Base-by-base conservation (phyloP, 78 protist genomes). In the Guillardia theta region DNA sequence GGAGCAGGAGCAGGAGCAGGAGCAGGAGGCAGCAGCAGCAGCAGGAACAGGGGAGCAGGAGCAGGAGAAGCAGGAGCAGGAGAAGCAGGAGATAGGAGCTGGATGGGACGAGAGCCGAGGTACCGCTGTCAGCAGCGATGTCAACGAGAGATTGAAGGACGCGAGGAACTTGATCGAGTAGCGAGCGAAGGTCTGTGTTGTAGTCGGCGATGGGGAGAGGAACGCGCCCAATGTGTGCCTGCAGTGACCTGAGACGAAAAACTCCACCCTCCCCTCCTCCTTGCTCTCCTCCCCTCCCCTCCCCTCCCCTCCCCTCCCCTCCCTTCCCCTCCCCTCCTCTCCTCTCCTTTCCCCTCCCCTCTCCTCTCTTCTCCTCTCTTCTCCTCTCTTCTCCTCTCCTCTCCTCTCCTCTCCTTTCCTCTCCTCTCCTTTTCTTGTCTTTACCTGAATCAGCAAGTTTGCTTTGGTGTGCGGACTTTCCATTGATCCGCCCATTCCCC, bases 171-270 rank as follows among this genome's bases (percentile, higher is more conserved):
- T 98, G 98, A 92, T 99, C 99, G 48, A 99, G 95, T 0, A 98
- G 99, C 2, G 98, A 58, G 70, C 98, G 97, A 22, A 95, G 95
- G 97, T 99, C 99, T 76, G 99, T 98, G 33, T 30, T 33, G 92
- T 98, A 99, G 95, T 99, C 99, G 0, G 97, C 27, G 50, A 98
- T 97, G 50, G 99, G 99, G 24, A 99, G 93, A 47, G 96, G 27
- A 39, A 33, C 41, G 27, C 97, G 88, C 27, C 94, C 70, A 39
- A 98, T 96, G 94, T 98, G 99, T 37, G 99, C 98, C 94, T 98
- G 98, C 24, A 87, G 45, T n/a, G n/a, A n/a, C n/a, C n/a, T n/a
- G n/a, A n/a, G n/a, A n/a, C n/a, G n/a, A n/a, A n/a, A n/a, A 19
- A 36, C 27, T 27, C 27, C 36, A 12, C 22, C 27, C 36, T 36